Evolutionary conservation across 768 basidiomycete species (phyloP).

Genomic region (Lactarius evosmus): DNA sequence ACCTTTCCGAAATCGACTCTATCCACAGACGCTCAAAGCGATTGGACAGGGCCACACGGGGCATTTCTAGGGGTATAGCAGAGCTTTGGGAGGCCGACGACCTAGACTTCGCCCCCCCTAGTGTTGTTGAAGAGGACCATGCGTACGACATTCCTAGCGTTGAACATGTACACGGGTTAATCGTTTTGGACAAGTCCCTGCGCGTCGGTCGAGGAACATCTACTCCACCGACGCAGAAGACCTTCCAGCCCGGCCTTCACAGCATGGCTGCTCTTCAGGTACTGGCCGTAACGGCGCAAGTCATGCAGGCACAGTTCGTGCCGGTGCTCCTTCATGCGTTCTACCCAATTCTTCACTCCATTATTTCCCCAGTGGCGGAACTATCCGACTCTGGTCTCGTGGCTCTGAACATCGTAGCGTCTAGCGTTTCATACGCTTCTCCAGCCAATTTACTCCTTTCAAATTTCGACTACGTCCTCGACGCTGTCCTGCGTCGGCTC

Average conservation of each 20-base stretch:
- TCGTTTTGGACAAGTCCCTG: slow-evolving; percentile 30
- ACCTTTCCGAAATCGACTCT: slow-evolving; percentile 29
- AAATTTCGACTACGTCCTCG: slow-evolving; percentile 95
- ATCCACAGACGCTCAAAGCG: slow-evolving; percentile 40
- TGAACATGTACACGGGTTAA: slow-evolving; percentile 21
- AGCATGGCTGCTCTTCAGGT: slow-evolving; percentile 68
- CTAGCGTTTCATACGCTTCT: slow-evolving; percentile 83
- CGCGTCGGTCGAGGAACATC: slow-evolving; percentile 42
- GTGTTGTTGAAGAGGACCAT: slow-evolving; percentile 30
- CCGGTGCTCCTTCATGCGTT: slow-evolving; percentile 72
- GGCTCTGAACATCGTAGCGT: slow-evolving; percentile 66
- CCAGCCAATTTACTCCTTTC: slow-evolving; percentile 84
- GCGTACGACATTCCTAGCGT: slow-evolving; percentile 12
- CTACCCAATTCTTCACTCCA: slow-evolving; percentile 83
- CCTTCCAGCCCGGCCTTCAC: slow-evolving; percentile 63
- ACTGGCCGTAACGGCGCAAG: slow-evolving; percentile 65
- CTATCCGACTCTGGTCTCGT: slow-evolving; percentile 75
- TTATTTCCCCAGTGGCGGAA: slow-evolving; percentile 67
- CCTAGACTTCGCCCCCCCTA: slow-evolving; percentile 24
- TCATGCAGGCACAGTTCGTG: slow-evolving; percentile 69
- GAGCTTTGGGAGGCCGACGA: slow-evolving; percentile 64
- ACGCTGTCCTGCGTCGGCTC: slow-evolving; percentile 82
- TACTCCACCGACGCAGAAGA: slow-evolving; percentile 31
- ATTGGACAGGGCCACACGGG: slow-evolving; percentile 61
- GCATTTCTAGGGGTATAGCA: slow-evolving; percentile 58